Conservation (phyloP, 2,329 filamentous ascomycete genomes). For the Coleophoma crateriformis region DNA sequence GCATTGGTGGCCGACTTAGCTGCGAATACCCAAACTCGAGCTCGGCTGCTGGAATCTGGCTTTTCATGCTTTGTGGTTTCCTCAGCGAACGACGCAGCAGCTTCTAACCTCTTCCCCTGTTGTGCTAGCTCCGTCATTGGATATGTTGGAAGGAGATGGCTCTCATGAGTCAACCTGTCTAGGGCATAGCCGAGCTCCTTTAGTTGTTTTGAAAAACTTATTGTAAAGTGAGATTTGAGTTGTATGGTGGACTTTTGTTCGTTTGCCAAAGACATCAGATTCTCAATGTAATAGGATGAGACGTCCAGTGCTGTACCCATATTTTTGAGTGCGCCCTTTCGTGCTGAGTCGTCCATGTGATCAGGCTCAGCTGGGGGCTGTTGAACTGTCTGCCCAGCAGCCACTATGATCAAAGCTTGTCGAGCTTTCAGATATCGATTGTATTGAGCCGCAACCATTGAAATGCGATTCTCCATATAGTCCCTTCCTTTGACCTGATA, state of each 20-base stretch:
- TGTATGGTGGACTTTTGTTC: constrained; percentile 52
- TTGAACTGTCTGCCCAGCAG: constrained; percentile 5
- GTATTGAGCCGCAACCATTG: constrained; percentile 47
- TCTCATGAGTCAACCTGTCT: constrained; percentile 53
- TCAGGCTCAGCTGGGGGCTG: constrained; percentile 1
- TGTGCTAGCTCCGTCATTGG: constrained; percentile 32
- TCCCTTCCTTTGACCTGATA: constrained; percentile 9
- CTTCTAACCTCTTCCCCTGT: constrained; percentile 17
- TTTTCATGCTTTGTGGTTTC: constrained; percentile 32
- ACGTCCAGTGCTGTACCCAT: constrained; percentile 33
- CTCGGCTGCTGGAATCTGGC: constrained; percentile 34
- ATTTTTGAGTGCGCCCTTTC: constrained; percentile 1
- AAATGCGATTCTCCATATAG: constrained; percentile 14
- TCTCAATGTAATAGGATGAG: constrained; percentile 50
- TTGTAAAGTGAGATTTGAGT: constrained; percentile 52
- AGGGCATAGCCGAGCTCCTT: constrained; percentile 45
- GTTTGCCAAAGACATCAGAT: constrained; percentile 44
- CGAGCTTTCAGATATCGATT: constrained; percentile 44
- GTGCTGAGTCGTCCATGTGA: neutral
- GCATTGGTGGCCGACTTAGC: constrained; percentile 54
- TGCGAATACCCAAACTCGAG: constrained; percentile 54
- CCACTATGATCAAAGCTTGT: constrained; percentile 36
- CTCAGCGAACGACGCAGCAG: constrained; percentile 38
- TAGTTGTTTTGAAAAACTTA: constrained; percentile 42
- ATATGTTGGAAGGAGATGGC: constrained; percentile 51